phyloP scores from a whole-genome alignment of 192 early-diverging fungal species.

The Backusella sp. region DNA sequence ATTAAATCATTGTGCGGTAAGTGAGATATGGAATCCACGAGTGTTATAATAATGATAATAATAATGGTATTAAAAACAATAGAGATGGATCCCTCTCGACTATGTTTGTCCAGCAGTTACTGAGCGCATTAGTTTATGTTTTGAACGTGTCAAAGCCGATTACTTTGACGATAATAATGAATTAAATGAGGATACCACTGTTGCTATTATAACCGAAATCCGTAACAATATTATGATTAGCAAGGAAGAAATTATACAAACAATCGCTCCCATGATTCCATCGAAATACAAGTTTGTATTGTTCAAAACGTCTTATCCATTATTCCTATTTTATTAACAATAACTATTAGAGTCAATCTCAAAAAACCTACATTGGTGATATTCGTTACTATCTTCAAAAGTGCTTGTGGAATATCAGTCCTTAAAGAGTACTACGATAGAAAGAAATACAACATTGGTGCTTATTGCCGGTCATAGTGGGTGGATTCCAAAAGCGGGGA shows the following conservation, averaged over 20 bases:
- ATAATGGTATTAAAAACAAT: background rate
- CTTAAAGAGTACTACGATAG: conserved; percentile 41
- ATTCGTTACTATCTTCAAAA: conserved; percentile 47
- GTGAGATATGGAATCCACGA: background rate
- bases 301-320: background rate
- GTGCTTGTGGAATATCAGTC: conserved; percentile 43
- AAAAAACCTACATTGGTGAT: conserved; percentile 41
- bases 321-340: background rate
- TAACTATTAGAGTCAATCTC: conserved; percentile 32
- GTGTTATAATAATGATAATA: background rate
- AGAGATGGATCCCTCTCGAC: conserved; percentile 42
- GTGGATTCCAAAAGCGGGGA: too few relatives aligned
- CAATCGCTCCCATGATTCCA: conserved; percentile 28
- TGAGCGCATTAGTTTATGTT: conserved; percentile 26
- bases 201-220: conserved; percentile 44
- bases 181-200: conserved; percentile 20
- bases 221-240: conserved; percentile 39
- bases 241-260: conserved; percentile 31
- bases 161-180: background rate
- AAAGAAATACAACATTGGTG: conserved; percentile 43
- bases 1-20: conserved; percentile 25
- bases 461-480: background rate
- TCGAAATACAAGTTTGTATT: conserved; percentile 27
- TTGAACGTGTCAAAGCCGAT: conserved; percentile 11
- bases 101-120: conserved; percentile 37